Conservation (phyloP, 257 asterid species). For the Handroanthus guayacan region DNA sequence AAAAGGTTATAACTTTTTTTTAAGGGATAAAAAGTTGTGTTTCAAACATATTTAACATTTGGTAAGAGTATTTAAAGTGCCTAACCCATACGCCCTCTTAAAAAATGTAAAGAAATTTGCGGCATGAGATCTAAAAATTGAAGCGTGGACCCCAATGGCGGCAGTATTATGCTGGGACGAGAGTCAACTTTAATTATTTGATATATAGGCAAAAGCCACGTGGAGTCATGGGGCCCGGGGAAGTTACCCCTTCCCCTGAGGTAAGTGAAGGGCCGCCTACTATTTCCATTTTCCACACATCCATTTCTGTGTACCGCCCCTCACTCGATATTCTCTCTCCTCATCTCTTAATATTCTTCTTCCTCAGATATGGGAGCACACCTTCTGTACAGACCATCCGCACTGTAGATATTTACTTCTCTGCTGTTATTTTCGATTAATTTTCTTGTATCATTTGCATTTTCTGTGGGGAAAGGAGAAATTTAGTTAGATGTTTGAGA, state of each 20-base stretch:
- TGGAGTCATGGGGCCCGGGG: not conserved
- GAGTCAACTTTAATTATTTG: not conserved
- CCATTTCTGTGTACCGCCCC: not conserved
- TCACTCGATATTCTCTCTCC: slow-evolving; percentile 17
- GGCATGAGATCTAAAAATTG: not conserved
- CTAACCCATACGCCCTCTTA: too few relatives aligned
- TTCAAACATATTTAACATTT: too few relatives aligned
- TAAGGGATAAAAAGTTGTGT: too few relatives aligned
- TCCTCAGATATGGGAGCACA: slow-evolving; percentile 61
- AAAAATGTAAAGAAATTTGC: not conserved
- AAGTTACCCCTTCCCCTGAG: slow-evolving; percentile 23
- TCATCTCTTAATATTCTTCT: slow-evolving; percentile 32
- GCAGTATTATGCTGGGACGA: not conserved
- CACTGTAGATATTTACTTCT: not conserved
- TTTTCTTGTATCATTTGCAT: not conserved
- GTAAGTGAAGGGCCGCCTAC: slow-evolving; percentile 45
- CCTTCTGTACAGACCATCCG: slow-evolving; percentile 38
- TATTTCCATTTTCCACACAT: not conserved
- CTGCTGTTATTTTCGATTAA: slow-evolving; percentile 7
- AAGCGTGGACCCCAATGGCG: not conserved
- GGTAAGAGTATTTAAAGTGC: too few relatives aligned
- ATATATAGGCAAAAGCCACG: slow-evolving; percentile 24
- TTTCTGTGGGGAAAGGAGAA: not conserved
- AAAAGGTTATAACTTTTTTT: too few relatives aligned
- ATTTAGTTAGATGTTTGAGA: slow-evolving; percentile 41